A percentile compares a stretch with the other conserved stretches of the same genome.
These are phyloP conservation scores for Phylloporus sp. DNA, from an alignment of 768 basidiomycete genomes.

Conservation along the genomic window DNA sequence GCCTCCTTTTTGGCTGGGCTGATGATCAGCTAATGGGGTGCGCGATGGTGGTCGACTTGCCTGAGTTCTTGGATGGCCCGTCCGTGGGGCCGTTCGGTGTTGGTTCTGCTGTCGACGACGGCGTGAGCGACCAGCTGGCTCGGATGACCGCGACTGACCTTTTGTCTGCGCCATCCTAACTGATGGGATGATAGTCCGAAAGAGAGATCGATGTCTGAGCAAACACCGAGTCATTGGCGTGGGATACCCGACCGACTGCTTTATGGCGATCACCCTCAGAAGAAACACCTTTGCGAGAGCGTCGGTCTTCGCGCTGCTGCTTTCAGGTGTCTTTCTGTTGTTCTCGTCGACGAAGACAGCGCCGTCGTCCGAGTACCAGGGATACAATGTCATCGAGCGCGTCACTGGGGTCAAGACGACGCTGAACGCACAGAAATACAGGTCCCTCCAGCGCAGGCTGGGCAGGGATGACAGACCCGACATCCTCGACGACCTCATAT, in stretches of 20 bases:
- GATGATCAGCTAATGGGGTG: neutral
- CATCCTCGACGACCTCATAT: slow-evolving; percentile 69
- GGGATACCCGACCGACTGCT: neutral
- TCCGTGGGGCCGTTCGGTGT: neutral
- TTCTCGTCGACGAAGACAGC: slow-evolving; percentile 15
- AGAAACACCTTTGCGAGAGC: slow-evolving; percentile 26
- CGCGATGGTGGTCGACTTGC: slow-evolving; percentile 18
- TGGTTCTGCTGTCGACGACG: neutral
- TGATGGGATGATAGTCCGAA: neutral
- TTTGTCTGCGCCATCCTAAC: neutral
- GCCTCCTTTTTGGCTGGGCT: slow-evolving; percentile 77
- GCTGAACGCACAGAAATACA: slow-evolving; percentile 84
- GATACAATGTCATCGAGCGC: slow-evolving; percentile 62
- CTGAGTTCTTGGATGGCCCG: slow-evolving; percentile 39
- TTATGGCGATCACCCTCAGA: slow-evolving; percentile 31
- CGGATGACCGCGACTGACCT: no score
- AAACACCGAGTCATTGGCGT: neutral
- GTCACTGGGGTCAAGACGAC: slow-evolving; percentile 59
- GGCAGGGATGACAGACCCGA: slow-evolving; percentile 84
- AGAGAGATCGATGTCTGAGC: neutral
- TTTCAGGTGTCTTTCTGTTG: slow-evolving; percentile 20
- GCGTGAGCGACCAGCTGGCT: neutral
- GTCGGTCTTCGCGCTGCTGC: slow-evolving; percentile 16
- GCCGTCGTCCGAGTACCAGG: slow-evolving; percentile 41
- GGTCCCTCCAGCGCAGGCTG: slow-evolving; percentile 83